Percentiles rank a stretch among this genome's conserved stretches.
Evolutionary conservation across 768 basidiomycete species (phyloP).

Genomic region (Lactarius vividus): DNA sequence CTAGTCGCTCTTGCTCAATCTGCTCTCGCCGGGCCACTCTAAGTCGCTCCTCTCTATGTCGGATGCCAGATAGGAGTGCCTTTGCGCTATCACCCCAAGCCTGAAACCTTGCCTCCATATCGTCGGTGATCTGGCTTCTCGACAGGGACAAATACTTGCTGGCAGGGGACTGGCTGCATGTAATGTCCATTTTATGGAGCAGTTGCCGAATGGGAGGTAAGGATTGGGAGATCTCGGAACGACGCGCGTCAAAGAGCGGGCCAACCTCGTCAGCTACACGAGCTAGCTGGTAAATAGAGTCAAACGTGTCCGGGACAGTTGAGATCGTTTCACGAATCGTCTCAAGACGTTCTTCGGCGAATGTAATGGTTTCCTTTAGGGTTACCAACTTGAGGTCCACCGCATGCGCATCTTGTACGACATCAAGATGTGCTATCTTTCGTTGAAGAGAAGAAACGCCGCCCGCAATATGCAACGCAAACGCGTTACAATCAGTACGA

Average conservation of each 20-base stretch:
- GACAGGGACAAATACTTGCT: slow-evolving; percentile 48
- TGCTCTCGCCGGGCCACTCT: slow-evolving; percentile 19
- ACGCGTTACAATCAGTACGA: slow-evolving; percentile 67
- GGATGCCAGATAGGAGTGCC: slow-evolving; percentile 10
- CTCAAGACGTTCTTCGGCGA: slow-evolving; percentile 37
- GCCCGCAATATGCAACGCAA: slow-evolving; percentile 42
- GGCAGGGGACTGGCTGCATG: slow-evolving; percentile 42
- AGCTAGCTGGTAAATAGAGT: slow-evolving; percentile 39
- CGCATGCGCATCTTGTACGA: slow-evolving; percentile 13
- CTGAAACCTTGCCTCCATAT: slow-evolving; percentile 16
- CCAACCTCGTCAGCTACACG: slow-evolving; percentile 40
- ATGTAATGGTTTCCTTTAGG: slow-evolving; percentile 4
- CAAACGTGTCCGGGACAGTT: slow-evolving; percentile 31
- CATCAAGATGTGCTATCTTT: slow-evolving; percentile 14
- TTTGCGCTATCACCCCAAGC: slow-evolving; percentile 19
- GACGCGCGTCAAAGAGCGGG: slow-evolving; percentile 35
- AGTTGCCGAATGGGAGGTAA: slow-evolving; percentile 54
- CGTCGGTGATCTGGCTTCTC: slow-evolving; percentile 50
- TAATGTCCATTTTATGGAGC: slow-evolving; percentile 55
- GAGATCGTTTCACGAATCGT: slow-evolving; percentile 39
- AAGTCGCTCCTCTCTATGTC: slow-evolving; percentile 22
- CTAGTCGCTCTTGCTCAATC: slow-evolving; percentile 30
- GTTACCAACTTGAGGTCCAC: slow-evolving; percentile 20
- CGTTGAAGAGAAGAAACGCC: slow-evolving; percentile 33
- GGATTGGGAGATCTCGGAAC: slow-evolving; percentile 43